These are phyloP conservation scores for Eleusine indica DNA, from an alignment of 176 grass and related monocot genomes.

Conservation along the genomic window DNA sequence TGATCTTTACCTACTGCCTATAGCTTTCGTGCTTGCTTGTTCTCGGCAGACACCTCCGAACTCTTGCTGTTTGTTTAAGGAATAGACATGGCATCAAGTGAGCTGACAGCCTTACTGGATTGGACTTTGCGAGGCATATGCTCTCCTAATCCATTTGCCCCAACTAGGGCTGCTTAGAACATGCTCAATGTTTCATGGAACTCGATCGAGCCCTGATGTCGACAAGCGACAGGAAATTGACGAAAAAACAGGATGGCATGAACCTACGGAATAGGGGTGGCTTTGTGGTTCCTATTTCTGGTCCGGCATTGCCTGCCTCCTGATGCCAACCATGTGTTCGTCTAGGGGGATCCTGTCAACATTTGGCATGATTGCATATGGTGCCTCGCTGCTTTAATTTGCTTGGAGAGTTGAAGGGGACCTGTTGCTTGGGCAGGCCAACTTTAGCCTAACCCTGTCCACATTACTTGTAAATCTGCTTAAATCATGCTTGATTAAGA, in stretches of 20 bases:
- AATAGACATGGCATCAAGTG: slow-evolving; percentile 33
- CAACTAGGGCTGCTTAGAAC: background rate
- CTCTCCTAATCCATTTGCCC: slow-evolving; percentile 19
- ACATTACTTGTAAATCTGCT: slow-evolving; percentile 27
- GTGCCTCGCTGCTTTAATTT: slow-evolving; percentile 15
- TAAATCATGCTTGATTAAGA: background rate
- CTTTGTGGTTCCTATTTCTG: slow-evolving; percentile 12
- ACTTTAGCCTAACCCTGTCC: slow-evolving; percentile 40
- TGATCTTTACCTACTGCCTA: slow-evolving; percentile 49
- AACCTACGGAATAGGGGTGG: background rate
- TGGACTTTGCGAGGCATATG: slow-evolving; percentile 38
- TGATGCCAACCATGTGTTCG: slow-evolving; percentile 22
- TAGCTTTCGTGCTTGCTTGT: slow-evolving; percentile 41
- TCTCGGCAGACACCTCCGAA: slow-evolving; percentile 24
- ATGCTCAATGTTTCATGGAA: slow-evolving; percentile 47
- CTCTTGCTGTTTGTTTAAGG: slow-evolving; percentile 65
- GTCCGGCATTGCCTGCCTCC: slow-evolving; percentile 16
- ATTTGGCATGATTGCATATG: slow-evolving; percentile 22
- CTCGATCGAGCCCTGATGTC: slow-evolving; percentile 21
- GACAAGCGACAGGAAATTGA: slow-evolving; percentile 47
- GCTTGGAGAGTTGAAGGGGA: slow-evolving; percentile 40
- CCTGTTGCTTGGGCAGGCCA: slow-evolving; percentile 50
- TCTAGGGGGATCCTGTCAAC: slow-evolving; percentile 15
- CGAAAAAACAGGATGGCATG: background rate
- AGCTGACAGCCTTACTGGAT: slow-evolving; percentile 19